Evolutionary conservation across 768 basidiomycete species (phyloP), one percentile per base, ranked within the genome.

Genomic region (Tylopilus sp.): DNA sequence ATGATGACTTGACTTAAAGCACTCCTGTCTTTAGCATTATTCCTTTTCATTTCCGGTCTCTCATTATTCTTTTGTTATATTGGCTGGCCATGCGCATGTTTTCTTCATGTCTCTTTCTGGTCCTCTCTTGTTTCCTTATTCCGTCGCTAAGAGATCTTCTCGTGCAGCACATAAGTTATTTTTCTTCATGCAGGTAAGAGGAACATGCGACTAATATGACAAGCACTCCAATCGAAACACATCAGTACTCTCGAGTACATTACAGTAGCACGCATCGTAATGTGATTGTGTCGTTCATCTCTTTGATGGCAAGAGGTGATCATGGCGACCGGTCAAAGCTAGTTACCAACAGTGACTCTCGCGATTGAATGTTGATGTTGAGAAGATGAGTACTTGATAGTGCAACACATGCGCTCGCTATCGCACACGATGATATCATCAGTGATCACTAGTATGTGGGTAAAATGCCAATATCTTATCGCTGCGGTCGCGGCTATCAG

Each of bases 21-120:
- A 57, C 53, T 40, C 51, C 61, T 59, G 57, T 68, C 60, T 40
- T 58, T 68, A 69, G 66, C 53, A 50, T 70, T 66, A 66, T 70
- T 66, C 39, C n/a, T 55, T 57, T 53, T 43, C 31, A 5, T 51
- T 46, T 47, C 51, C n/a, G 54, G 51, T 56, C 60, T 51, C 54
- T 51, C 53, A 22, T 48, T 52, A 53, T 56, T 30, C 28, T 28
- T 20, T 61, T 57, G 52, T 59, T 59, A 52, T 60, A 50, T 56
- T 65, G 64, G 59, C 57, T 62, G 60, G 62, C 59, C 62, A 59
- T 56, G 65, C 56, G 57, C 48, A 60, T 56, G 62, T 39, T 46
- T 57, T 3, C 36, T 44, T 41, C 50, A 52, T 56, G 64, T 58
- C 43, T 48, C 44, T 8, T 44, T 28, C 26, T 47, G 40, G 17